Conservation (phyloP, 1,284 basidiomycete species). For the Trichosporon asahii region DNA sequence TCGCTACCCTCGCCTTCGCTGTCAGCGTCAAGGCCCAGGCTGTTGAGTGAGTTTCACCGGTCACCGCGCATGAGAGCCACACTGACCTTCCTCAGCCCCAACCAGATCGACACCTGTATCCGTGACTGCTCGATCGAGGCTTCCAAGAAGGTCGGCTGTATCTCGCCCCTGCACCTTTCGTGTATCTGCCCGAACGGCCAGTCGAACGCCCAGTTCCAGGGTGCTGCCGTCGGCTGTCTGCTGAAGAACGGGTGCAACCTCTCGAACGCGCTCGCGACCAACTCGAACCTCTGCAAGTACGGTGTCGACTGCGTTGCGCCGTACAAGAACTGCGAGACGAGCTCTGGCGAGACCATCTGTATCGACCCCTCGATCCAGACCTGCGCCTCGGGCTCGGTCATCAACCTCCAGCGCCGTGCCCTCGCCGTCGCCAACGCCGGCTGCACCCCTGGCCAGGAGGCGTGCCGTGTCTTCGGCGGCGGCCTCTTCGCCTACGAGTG, state of each 20-base stretch:
- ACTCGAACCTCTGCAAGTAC: neutral
- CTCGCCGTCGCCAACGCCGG: neutral
- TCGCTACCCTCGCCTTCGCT: neutral
- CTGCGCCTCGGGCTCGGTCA: conserved; percentile 5
- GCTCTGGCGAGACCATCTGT: neutral
- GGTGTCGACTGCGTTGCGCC: conserved; percentile 3
- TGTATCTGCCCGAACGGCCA: neutral
- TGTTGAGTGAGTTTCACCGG: neutral
- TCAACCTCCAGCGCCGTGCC: neutral
- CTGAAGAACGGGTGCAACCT: neutral
- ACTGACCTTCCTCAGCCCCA: neutral
- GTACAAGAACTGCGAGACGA: neutral
- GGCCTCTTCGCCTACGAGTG: conserved; percentile 3
- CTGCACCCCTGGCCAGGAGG: conserved; percentile 2
- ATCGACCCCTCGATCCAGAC: conserved; percentile 13
- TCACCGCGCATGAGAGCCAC: neutral
- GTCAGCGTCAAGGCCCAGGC: neutral
- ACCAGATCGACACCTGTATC: neutral
- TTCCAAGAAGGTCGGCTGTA: neutral
- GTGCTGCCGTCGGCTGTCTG: neutral
- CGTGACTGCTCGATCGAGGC: conserved; percentile 4
- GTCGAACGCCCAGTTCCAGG: neutral
- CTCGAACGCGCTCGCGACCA: neutral
- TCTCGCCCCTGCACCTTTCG: neutral
- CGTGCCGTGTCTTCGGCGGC: neutral